These are phyloP conservation scores for Plasmodium gonderi DNA, from an alignment of 169 alveolate species.

Conservation along the genomic window DNA sequence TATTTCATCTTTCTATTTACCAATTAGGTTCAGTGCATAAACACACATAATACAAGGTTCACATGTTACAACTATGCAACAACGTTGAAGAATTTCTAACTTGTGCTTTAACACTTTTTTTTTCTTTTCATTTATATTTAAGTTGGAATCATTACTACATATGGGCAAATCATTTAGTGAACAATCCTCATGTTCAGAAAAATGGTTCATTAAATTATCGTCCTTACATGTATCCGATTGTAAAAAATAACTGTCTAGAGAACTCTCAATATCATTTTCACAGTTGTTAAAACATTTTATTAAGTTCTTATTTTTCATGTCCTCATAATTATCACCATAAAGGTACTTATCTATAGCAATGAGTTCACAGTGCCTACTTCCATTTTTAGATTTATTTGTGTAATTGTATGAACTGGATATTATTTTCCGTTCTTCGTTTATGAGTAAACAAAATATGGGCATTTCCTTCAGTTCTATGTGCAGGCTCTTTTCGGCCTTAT, in stretches of 20 bases:
- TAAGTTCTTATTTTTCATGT: conserved; percentile 38
- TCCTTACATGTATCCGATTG: not conserved
- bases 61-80: conserved; percentile 78
- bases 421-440: conserved; percentile 51
- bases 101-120: conserved; percentile 6
- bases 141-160: not conserved
- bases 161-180: not conserved
- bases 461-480: conserved; percentile 52
- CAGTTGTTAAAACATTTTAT: conserved; percentile 59
- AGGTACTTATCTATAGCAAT: conserved; percentile 63
- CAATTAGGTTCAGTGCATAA: conserved; percentile 82
- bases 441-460: conserved; percentile 57
- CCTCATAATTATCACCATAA: conserved; percentile 58
- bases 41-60: conserved; percentile 92
- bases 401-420: conserved; percentile 46
- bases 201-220: not conserved
- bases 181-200: not conserved
- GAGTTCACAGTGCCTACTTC: conserved; percentile 66
- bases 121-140: conserved; percentile 15
- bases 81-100: conserved; percentile 11
- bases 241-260: conserved; percentile 12
- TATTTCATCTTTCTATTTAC: not conserved
- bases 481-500: conserved; percentile 63
- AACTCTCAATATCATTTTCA: conserved; percentile 24
- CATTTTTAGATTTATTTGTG: conserved; percentile 67